Evolutionary conservation across 2,329 filamentous ascomycete genomes (phyloP).

Genomic region (Claviceps humidiphila): DNA sequence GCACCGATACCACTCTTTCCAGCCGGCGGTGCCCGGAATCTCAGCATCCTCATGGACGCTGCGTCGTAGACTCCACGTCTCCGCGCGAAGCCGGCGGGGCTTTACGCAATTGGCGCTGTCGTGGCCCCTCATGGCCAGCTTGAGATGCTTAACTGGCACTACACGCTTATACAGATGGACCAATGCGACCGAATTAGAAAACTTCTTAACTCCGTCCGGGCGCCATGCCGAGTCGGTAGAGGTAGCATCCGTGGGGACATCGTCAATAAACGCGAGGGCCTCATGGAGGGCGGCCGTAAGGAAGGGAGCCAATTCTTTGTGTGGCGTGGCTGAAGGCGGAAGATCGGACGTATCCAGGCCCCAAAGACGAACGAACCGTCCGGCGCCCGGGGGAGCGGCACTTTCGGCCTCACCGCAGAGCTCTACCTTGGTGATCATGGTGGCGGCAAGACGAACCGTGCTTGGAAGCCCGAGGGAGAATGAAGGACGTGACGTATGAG

Average conservation of each 20-base stretch:
- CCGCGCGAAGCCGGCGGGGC: constrained; percentile 17
- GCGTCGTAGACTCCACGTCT: constrained; percentile 52
- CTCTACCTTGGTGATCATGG: constrained; percentile 1
- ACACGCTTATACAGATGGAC: constrained; percentile 41
- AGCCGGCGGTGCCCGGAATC: constrained; percentile 40
- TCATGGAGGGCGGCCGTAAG: constrained; percentile 42
- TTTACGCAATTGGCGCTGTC: constrained; percentile 11
- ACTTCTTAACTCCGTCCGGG: constrained; percentile 34
- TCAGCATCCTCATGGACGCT: constrained; percentile 45
- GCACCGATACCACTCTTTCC: constrained; percentile 47
- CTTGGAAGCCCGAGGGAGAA: neutral
- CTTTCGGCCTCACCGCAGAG: constrained; percentile 7
- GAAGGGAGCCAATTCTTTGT: constrained; percentile 35
- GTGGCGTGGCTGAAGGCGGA: constrained; percentile 25
- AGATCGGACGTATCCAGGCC: constrained; percentile 36
- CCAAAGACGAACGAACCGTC: constrained; percentile 40
- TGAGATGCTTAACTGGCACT: constrained; percentile 31
- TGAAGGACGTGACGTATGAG: neutral
- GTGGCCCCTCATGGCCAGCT: constrained; percentile 22
- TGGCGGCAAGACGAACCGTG: neutral
- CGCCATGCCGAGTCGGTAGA: constrained; percentile 28
- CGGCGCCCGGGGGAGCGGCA: constrained; percentile 14
- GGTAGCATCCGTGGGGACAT: constrained; percentile 23
- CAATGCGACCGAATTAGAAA: constrained; percentile 32
- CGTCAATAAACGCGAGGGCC: constrained; percentile 43